Evolutionary conservation across 345 rosid species (phyloP).

Genomic region (Fremontodendron californicum): DNA sequence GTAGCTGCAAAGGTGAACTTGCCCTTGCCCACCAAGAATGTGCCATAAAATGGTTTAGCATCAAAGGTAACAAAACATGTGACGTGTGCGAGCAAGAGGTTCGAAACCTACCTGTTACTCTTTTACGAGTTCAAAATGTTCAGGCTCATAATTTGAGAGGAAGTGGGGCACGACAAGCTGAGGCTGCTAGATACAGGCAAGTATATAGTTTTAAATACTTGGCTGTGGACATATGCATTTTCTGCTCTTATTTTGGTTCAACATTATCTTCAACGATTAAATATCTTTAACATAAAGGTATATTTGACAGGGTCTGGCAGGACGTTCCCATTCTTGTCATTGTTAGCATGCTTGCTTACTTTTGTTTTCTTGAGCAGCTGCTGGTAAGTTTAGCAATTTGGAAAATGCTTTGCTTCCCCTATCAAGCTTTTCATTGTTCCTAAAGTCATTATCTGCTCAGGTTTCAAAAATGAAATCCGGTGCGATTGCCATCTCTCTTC

Average conservation of each 20-base stretch:
- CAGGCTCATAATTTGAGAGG: conserved; percentile 33
- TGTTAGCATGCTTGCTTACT: conserved; percentile 98
- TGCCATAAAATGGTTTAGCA: conserved; percentile 94
- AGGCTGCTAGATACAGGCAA: conserved; percentile 55
- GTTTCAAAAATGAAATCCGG: conserved; percentile 71
- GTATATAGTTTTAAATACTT: conserved; percentile 17
- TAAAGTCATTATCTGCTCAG: conserved; percentile 33
- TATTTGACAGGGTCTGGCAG: conserved; percentile 79
- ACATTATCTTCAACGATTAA: background rate
- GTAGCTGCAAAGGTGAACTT: conserved; percentile 92
- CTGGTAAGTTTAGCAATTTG: conserved; percentile 46
- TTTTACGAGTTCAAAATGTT: conserved; percentile 64
- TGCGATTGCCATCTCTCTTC: conserved; percentile 89
- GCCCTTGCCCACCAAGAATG: conserved; percentile 91
- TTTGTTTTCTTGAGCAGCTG: conserved; percentile 95
- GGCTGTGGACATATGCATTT: background rate
- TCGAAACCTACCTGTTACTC: conserved; percentile 86
- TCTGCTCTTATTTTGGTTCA: background rate
- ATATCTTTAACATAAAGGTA: background rate
- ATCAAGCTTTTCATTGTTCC: background rate
- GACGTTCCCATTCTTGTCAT: conserved; percentile 87
- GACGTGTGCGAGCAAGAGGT: conserved; percentile 98
- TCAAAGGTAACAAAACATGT: conserved; percentile 92
- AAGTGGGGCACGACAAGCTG: conserved; percentile 29
- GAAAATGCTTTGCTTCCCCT: background rate